These are phyloP conservation scores for Trypanosoma avium DNA, from an alignment of 208 protist genomes.

Conservation along the genomic window DNA sequence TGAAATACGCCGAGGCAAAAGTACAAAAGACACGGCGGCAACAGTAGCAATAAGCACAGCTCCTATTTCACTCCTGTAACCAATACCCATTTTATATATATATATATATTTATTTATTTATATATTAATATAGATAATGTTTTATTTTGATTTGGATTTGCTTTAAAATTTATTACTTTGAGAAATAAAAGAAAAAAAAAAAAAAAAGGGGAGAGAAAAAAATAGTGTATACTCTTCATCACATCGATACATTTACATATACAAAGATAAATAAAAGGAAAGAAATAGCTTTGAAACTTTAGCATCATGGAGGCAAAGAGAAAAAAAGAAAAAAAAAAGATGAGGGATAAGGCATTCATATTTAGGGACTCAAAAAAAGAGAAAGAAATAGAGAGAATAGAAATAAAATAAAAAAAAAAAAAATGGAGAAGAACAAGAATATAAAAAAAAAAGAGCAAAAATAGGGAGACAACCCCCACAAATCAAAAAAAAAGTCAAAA, in stretches of 20 bases:
- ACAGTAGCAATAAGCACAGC: constrained; percentile 32
- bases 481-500: constrained; percentile 18
- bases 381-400: neutral
- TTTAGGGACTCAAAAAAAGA: constrained; percentile 4
- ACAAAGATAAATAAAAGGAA: constrained; percentile 23
- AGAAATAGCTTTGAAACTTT: too few relatives aligned
- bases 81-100: constrained; percentile 9
- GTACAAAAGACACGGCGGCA: constrained; percentile 24
- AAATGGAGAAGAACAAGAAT: too few relatives aligned
- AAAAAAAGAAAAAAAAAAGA: neutral
- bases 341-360: too few relatives aligned
- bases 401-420: neutral
- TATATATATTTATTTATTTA: neutral
- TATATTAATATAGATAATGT: neutral
- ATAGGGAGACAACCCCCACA: too few relatives aligned
- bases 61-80: constrained; percentile 73
- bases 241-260: neutral
- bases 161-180: too few relatives aligned
- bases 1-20: constrained; percentile 24
- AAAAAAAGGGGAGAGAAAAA: neutral
- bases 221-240: neutral
- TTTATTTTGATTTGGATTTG: neutral
- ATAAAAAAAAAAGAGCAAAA: too few relatives aligned
- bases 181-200: neutral
- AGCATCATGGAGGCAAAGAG: too few relatives aligned